Percentiles rank a stretch among this genome's conserved stretches.
Conservation (phyloP, 2,329 filamentous ascomycete genomes). For the Fusarium burgessii region DNA sequence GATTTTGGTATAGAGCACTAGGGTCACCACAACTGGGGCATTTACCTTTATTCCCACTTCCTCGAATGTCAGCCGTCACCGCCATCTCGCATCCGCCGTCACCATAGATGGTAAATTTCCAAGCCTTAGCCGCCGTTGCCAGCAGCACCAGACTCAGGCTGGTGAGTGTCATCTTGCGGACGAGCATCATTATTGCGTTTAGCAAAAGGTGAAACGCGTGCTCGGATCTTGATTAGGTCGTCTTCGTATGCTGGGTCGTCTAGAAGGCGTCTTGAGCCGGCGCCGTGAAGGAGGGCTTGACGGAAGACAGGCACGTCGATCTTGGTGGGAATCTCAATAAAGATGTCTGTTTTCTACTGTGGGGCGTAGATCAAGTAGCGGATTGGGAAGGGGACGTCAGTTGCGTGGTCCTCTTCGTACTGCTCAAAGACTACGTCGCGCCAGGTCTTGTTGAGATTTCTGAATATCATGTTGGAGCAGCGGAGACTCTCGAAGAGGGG, state of each 20-base stretch:
- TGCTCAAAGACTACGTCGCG: conserved; percentile 21
- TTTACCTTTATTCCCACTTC: too few species aligned
- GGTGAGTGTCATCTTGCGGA: too few species aligned
- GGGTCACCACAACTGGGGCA: too few species aligned
- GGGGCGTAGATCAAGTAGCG: conserved; percentile 38
- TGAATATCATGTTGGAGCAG: conserved; percentile 12
- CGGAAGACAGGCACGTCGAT: not conserved
- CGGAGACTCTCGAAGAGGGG: not conserved
- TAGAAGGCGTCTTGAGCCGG: not conserved
- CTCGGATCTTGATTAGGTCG: not conserved
- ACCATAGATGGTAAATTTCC: not conserved
- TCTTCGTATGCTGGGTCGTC: not conserved
- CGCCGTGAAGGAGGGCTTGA: not conserved
- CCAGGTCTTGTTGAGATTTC: conserved; percentile 33
- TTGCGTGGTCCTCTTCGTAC: conserved; percentile 30
- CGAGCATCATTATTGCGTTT: not conserved
- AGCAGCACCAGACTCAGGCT: not conserved
- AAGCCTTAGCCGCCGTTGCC: not conserved
- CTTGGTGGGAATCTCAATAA: not conserved
- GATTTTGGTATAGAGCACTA: too few species aligned
- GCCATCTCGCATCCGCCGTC: too few species aligned
- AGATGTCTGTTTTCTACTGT: not conserved
- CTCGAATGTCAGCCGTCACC: too few species aligned
- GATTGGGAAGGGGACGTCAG: conserved; percentile 36
- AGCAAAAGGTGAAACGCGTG: not conserved